phyloP scores from a whole-genome alignment of 1,139 yeast genomes.

The Kodamaea anthophila region DNA sequence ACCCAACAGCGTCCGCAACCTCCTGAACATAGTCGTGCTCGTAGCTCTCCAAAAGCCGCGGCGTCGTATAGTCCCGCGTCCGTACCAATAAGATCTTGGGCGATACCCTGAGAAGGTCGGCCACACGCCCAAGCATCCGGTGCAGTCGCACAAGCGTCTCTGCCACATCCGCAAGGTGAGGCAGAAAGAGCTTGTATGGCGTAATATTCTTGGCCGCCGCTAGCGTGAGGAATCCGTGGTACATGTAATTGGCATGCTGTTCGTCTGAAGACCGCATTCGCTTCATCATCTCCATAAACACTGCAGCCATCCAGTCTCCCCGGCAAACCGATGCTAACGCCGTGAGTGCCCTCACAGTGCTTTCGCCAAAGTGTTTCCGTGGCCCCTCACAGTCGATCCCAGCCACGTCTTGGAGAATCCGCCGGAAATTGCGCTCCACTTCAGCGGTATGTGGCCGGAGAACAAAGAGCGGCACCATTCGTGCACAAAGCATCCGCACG shows the following conservation, averaged over 20 bases:
- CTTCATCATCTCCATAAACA: slow-evolving; percentile 54
- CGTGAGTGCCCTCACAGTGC: slow-evolving; percentile 55
- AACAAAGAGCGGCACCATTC: slow-evolving; percentile 42
- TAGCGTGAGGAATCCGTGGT: slow-evolving; percentile 47
- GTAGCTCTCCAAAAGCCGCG: slow-evolving; percentile 63
- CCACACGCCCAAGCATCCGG: slow-evolving; percentile 50
- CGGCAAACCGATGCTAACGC: slow-evolving; percentile 52
- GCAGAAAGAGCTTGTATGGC: slow-evolving; percentile 68
- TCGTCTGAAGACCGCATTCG: slow-evolving; percentile 49
- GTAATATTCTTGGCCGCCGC: slow-evolving; percentile 42
- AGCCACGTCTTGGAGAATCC: slow-evolving; percentile 29
- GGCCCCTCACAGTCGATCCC: slow-evolving; percentile 26
- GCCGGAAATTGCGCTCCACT: slow-evolving; percentile 31
- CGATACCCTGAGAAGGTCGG: slow-evolving; percentile 61
- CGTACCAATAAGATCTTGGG: slow-evolving; percentile 56
- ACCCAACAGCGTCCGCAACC: slow-evolving; percentile 34
- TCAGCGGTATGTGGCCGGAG: slow-evolving; percentile 28
- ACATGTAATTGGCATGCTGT: slow-evolving; percentile 59
- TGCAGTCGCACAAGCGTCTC: slow-evolving; percentile 58
- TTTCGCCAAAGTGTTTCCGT: slow-evolving; percentile 48
- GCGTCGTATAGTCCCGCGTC: slow-evolving; percentile 71
- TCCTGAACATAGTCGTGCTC: slow-evolving; percentile 58
- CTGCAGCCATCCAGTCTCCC: slow-evolving; percentile 59
- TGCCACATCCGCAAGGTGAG: slow-evolving; percentile 73
- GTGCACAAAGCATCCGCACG: slow-evolving; percentile 43